Percentiles rank a stretch among this genome's conserved stretches.
Evolutionary conservation across 2,329 filamentous ascomycete species (phyloP).

Genomic region (Aspergillus hortae): DNA sequence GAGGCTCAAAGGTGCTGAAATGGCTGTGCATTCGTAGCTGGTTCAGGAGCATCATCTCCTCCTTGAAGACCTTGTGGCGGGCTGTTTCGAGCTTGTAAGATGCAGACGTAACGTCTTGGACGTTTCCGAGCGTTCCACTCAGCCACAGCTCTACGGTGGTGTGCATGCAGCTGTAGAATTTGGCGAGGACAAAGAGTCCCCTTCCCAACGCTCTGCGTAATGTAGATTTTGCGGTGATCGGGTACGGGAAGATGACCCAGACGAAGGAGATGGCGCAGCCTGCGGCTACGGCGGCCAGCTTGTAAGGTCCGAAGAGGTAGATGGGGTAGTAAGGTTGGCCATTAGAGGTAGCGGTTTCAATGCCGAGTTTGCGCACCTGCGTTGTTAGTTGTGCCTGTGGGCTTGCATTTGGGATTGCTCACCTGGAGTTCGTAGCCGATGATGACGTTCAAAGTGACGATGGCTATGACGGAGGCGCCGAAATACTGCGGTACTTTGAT

Average conservation of each 20-base stretch:
- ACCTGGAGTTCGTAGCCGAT: conserved; percentile 70
- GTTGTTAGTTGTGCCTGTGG: too few species aligned
- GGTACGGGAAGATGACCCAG: conserved; percentile 72
- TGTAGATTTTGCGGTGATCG: conserved; percentile 65
- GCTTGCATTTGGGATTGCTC: too few species aligned
- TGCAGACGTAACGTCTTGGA: conserved; percentile 12
- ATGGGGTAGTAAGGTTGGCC: conserved; percentile 68
- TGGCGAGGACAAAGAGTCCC: conserved; percentile 67
- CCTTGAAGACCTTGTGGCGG: conserved; percentile 58
- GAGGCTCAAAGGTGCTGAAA: conserved; percentile 66
- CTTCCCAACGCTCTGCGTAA: conserved; percentile 64
- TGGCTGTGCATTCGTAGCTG: conserved; percentile 58
- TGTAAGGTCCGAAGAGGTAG: conserved; percentile 67
- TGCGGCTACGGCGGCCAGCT: conserved; percentile 62
- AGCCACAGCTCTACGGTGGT: conserved; percentile 62
- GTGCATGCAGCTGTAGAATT: conserved; percentile 68
- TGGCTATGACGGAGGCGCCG: conserved; percentile 56
- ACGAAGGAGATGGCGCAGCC: conserved; percentile 69
- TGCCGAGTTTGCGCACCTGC: conserved; percentile 51
- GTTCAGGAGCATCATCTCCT: conserved; percentile 61
- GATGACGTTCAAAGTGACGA: conserved; percentile 59
- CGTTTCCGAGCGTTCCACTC: conserved; percentile 49
- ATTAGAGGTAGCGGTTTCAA: conserved; percentile 49
- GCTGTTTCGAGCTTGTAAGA: conserved; percentile 48
- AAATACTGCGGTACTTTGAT: conserved; percentile 64